Base-by-base conservation (phyloP, 208 protist genomes). In the Phytomonas sp. region DNA sequence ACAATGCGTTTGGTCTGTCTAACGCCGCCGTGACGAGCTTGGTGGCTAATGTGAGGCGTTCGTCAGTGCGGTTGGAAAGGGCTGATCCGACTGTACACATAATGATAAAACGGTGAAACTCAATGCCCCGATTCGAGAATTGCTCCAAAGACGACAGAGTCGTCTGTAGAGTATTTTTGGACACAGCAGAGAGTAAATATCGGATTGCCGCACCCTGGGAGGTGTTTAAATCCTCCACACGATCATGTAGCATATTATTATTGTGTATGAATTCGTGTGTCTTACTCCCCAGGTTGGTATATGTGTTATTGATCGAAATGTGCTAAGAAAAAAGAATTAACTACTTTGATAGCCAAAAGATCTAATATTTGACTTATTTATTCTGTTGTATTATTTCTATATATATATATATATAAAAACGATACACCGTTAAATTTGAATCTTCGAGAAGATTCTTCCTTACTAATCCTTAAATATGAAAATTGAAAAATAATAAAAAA, bases 131-230 rank as follows among this genome's bases (percentile, higher is more conserved):
- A 26, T 63, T 36, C 62, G 78, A 78, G 37, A 89, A 80, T 74
- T 92, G 83, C 74, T 91, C 82, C 8, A 96, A 80, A 28, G 79
- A 81, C 63, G 80, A 73, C 26, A 90, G 61, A 7, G 87, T 92
- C 20, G 84, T 85, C 80, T 93, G 87, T 46, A 90, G 60, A 0
- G 81, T 91, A 72, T 79, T 86, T 77, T 89, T 88, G 31, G 84
- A 85, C 20, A 87, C 87, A 13, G 87, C 80, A 5, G 81, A 56
- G 20, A 93, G 67, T 31, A 92, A 73, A 76, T 91, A 92, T 59
- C 88, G 84, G 34, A 94, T 80, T n/a, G 81, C 74, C 61, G 88
- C 82, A 15, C 83, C 82, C 59, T 86, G 85, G 34, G 88, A 76
- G 68, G 72, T 81, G 61, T 77, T 83, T 32, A 93, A 79, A 62